Conservation (phyloP, 169 alveolate species). For the Eimeria acervulina region DNA sequence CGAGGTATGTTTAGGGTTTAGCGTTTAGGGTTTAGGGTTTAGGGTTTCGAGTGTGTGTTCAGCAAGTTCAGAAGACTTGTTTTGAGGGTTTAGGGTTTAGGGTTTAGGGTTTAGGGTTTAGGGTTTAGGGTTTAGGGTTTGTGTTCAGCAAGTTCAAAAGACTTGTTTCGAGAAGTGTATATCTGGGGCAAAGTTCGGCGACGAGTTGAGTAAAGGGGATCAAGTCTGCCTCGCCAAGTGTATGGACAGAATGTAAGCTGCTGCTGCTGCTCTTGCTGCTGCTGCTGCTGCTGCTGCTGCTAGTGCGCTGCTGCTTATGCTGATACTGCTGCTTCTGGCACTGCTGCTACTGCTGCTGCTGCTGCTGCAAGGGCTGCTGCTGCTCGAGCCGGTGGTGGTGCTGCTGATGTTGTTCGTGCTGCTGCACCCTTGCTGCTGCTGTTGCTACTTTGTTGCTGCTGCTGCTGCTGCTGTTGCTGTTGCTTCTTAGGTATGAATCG, state of each 20-base stretch:
- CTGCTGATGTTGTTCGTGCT: background rate
- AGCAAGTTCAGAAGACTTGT: too few species aligned
- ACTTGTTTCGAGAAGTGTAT: slow-evolving; percentile 92
- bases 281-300: slow-evolving; percentile 36
- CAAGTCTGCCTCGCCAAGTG: background rate
- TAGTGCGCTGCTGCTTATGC: background rate
- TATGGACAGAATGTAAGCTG: slow-evolving; percentile 93
- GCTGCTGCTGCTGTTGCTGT: background rate
- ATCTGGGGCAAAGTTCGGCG: slow-evolving; percentile 83
- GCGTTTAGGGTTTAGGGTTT: background rate
- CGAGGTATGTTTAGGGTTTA: background rate
- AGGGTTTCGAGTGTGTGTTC: background rate
- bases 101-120: background rate
- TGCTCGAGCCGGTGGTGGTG: too few species aligned
- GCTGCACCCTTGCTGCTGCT: background rate
- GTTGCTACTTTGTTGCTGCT: background rate
- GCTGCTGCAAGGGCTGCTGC: too few species aligned
- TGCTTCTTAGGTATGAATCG: slow-evolving; percentile 91
- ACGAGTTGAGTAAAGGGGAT: background rate
- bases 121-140: slow-evolving; percentile 37
- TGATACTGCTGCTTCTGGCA: background rate
- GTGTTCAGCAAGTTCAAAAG: slow-evolving; percentile 89
- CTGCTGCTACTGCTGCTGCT: too few species aligned
- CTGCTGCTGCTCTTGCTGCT: slow-evolving; percentile 40
- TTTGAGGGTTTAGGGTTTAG: slow-evolving; percentile 33